phyloP scores from a whole-genome alignment of 2,329 filamentous ascomycete species.

The Aspergillus puulaauensis region DNA sequence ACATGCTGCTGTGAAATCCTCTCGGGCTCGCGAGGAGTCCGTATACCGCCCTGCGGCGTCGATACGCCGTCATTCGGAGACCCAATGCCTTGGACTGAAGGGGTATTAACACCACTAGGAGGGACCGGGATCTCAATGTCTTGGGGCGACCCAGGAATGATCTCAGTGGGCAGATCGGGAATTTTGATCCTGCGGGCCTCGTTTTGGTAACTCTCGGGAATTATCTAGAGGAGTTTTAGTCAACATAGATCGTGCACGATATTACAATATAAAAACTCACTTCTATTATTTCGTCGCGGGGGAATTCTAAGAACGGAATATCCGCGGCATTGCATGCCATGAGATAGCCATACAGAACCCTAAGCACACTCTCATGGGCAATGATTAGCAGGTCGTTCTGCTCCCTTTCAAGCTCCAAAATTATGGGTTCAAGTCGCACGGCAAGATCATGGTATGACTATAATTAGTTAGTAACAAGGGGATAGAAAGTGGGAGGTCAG shows the following conservation, averaged over 20 bases:
- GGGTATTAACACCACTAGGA: slow-evolving; percentile 51
- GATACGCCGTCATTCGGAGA: slow-evolving; percentile 40
- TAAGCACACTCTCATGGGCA: slow-evolving; percentile 94
- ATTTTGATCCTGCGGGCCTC: slow-evolving; percentile 89
- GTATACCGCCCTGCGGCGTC: slow-evolving; percentile 44
- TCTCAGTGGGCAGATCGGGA: slow-evolving; percentile 61
- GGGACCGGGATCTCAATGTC: slow-evolving; percentile 77
- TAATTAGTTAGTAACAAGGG: slow-evolving; percentile 4
- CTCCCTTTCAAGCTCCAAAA: slow-evolving; percentile 93
- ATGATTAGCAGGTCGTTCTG: slow-evolving; percentile 98
- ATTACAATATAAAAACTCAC: slow-evolving; percentile 37
- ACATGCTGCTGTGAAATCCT: slow-evolving; percentile 46
- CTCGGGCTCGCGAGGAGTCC: slow-evolving; percentile 44
- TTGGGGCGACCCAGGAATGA: slow-evolving; percentile 76
- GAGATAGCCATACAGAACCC: slow-evolving; percentile 93
- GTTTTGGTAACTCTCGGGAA: slow-evolving; percentile 96
- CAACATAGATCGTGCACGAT: background rate
- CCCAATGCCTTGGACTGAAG: slow-evolving; percentile 42
- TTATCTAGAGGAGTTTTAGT: slow-evolving; percentile 60
- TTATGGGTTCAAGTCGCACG: slow-evolving; percentile 96
- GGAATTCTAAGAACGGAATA: slow-evolving; percentile 90
- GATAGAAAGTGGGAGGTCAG: background rate
- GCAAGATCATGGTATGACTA: slow-evolving; percentile 97
- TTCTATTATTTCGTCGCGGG: slow-evolving; percentile 96
- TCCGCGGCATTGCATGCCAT: slow-evolving; percentile 98